Percentiles rank a stretch among this genome's conserved stretches.
phyloP scores from a whole-genome alignment of 2,329 filamentous ascomycete species.

The Neofusicoccum parvum region DNA sequence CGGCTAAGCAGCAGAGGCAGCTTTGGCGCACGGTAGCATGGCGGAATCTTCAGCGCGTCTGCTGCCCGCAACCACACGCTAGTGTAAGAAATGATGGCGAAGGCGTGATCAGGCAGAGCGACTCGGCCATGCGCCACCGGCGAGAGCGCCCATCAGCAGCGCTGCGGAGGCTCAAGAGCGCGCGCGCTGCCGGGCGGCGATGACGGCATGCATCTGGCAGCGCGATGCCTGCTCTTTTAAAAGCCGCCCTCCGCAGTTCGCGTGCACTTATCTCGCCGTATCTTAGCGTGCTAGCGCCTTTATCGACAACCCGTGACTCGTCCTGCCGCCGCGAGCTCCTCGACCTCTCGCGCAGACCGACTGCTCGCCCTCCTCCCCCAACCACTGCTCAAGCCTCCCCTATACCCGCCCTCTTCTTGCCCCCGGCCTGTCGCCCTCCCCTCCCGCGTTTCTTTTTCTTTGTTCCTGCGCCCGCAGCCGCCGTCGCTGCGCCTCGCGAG shows the following conservation, averaged over 20 bases:
- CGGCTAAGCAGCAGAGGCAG: not conserved
- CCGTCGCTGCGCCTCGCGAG: not conserved
- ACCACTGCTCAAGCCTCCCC: slow-evolving; percentile 6
- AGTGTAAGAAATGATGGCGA: slow-evolving; percentile 17
- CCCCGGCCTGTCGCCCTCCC: not conserved
- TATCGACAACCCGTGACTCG: slow-evolving; percentile 9
- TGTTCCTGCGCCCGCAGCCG: slow-evolving; percentile 15
- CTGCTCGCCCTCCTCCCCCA: slow-evolving; percentile 9
- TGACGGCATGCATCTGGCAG: slow-evolving; percentile 12
- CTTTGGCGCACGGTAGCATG: not conserved
- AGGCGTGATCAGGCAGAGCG: slow-evolving; percentile 16
- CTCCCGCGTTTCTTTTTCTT: slow-evolving; percentile 18
- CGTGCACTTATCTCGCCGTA: not conserved
- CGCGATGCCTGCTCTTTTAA: slow-evolving; percentile 15
- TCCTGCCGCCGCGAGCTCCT: not conserved
- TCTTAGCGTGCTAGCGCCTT: not conserved
- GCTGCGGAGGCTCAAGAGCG: slow-evolving; percentile 6
- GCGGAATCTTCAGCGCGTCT: slow-evolving; percentile 14
- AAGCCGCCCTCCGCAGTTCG: not conserved
- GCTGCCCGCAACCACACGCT: slow-evolving; percentile 7
- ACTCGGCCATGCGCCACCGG: slow-evolving; percentile 18
- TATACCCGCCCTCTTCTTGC: not conserved
- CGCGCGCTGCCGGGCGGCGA: not conserved
- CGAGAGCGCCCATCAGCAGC: not conserved
- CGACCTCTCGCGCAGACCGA: slow-evolving; percentile 15